Evolutionary conservation across 176 grass and related monocot species (phyloP).

Genomic region (Otatea glauca): DNA sequence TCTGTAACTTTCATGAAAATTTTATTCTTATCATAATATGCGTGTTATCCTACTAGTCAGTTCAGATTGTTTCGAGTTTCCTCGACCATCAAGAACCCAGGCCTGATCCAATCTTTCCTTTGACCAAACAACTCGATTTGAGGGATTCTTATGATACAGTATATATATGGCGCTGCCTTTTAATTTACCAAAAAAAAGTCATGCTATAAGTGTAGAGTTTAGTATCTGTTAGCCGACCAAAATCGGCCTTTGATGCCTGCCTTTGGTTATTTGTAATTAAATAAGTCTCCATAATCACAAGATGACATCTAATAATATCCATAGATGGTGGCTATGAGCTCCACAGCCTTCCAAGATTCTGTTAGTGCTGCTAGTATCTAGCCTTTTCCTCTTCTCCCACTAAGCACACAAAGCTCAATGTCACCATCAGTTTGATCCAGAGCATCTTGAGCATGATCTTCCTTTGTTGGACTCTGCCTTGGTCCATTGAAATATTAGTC

Average conservation of each 20-base stretch:
- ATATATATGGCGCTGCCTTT: not conserved
- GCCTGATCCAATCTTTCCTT: slow-evolving; percentile 6
- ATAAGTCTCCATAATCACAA: slow-evolving; percentile 32
- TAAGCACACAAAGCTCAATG: slow-evolving; percentile 60
- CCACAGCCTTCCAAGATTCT: slow-evolving; percentile 55
- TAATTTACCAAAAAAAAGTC: slow-evolving; percentile 10
- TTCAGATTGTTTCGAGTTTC: slow-evolving; percentile 27
- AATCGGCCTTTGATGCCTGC: slow-evolving; percentile 31
- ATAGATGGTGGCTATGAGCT: slow-evolving; percentile 54
- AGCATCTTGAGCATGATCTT: slow-evolving; percentile 74
- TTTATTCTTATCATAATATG: not conserved
- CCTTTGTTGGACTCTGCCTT: slow-evolving; percentile 57
- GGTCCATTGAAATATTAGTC: slow-evolving; percentile 49
- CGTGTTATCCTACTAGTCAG: not conserved
- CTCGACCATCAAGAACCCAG: not conserved
- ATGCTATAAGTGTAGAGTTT: slow-evolving; percentile 17
- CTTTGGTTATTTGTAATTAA: slow-evolving; percentile 41
- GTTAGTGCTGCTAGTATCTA: slow-evolving; percentile 55
- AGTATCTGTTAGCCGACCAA: slow-evolving; percentile 43
- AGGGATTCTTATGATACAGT: slow-evolving; percentile 22
- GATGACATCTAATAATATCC: slow-evolving; percentile 62
- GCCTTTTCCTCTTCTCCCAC: slow-evolving; percentile 55
- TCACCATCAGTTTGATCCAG: slow-evolving; percentile 62
- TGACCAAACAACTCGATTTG: slow-evolving; percentile 7
- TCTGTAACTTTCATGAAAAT: slow-evolving; percentile 26